These are phyloP conservation scores for Haberlea rhodopensis DNA, from an alignment of 257 asterid species.

Conservation along the genomic window DNA sequence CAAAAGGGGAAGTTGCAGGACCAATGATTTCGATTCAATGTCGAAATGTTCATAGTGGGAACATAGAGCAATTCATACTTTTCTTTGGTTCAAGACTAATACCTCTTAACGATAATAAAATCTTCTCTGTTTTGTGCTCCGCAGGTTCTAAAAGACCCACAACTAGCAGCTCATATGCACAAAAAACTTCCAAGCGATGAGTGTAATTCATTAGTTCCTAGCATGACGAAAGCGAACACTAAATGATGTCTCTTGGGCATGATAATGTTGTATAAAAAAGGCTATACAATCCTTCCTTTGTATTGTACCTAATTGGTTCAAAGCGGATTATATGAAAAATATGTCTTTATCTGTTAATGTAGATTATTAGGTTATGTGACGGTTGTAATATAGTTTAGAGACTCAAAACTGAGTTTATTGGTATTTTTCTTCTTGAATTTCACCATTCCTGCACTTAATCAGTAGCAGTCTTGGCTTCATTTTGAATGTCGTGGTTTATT, in stretches of 20 bases:
- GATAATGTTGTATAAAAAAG: background rate
- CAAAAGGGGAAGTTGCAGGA: no score
- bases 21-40: no score
- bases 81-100: no score
- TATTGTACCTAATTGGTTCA: background rate
- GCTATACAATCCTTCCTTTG: background rate
- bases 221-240: background rate
- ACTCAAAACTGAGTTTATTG: no score
- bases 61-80: no score
- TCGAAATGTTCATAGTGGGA: no score
- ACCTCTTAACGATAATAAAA: no score
- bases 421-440: no score
- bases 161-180: background rate
- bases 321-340: background rate
- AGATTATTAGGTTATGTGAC: background rate
- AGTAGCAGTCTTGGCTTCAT: no score
- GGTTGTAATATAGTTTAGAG: background rate
- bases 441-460: no score
- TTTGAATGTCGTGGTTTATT: no score
- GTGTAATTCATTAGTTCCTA: background rate
- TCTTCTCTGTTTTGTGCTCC: background rate
- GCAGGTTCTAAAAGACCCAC: background rate
- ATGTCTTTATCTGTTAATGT: background rate
- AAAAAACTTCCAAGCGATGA: background rate
- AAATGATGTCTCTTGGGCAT: background rate